Evolutionary conservation across 163 green algal genomes (phyloP), one percentile per base, ranked within the genome.

Genomic region (Smithsoniella earleae): DNA sequence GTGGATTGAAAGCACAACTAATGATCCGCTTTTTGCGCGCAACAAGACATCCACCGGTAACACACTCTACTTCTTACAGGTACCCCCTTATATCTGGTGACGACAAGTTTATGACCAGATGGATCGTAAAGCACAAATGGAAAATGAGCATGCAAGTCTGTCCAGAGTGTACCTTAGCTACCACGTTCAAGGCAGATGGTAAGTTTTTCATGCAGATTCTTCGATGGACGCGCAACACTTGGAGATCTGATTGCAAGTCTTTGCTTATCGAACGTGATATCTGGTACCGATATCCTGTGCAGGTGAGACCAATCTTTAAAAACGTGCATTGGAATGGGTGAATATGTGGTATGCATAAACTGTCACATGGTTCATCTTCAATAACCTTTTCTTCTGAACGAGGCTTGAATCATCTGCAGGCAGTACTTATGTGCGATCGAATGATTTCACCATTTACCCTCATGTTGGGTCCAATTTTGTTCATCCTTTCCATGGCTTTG

Each of bases 131-230:
- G 58, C 58, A 69, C 25, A 34, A 34, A 30, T 69, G 58, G 58
- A 69, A 44, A 31, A 69, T 69, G 58, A 43, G n/a, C 27, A 69
- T 69, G 58, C 58, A 69, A 34, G 34, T 69, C 1, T 38, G 27
- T 13, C 58, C 58, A 30, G 58, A 69, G 34, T 69, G 58, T 34
- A 69, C 58, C 58, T 33, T 69, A 30, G 58, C 58, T 13, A 69
- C 58, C 58, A 69, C 58, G 30, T 69, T 69, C 58, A 69, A 69
- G 34, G 58, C 58, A 36, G 58, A 69, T 69, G 58, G 58, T 13
- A 69, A 69, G 25, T 69, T 69, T 33, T 69, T 69, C 58, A 69
- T 69, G 58, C 58, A 69, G 58, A 69, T 69, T 69, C 58, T 69
- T 33, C 58, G 58, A 5, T 69, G 58, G 58, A 69, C 58, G 10